Evolutionary conservation across 1,139 yeast genomes (phyloP).

Genomic region (Barnettozyma hawaiiensis): DNA sequence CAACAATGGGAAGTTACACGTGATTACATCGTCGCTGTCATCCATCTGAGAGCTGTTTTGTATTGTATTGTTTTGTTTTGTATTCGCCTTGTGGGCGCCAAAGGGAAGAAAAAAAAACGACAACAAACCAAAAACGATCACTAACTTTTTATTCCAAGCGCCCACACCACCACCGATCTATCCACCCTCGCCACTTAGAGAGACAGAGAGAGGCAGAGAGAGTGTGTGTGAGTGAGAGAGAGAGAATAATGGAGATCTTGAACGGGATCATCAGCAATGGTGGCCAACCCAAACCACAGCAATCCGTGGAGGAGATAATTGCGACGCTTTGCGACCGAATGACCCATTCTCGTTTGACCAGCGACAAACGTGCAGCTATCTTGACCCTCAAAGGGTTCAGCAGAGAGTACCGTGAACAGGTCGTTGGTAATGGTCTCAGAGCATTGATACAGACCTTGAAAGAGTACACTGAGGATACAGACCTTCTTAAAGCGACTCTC

Average conservation of each 20-base stretch:
- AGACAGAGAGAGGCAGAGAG: no score
- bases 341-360: slow-evolving; percentile 72
- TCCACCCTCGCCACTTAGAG: no score
- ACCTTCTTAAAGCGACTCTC: slow-evolving; percentile 72
- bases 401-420: slow-evolving; percentile 83
- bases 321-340: slow-evolving; percentile 84
- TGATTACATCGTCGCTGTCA: neutral
- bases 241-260: slow-evolving; percentile 44
- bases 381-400: slow-evolving; percentile 86
- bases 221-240: no score
- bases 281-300: slow-evolving; percentile 39
- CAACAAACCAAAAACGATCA: neutral
- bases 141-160: neutral
- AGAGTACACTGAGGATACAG: slow-evolving; percentile 62
- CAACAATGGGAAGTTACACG: slow-evolving; percentile 2
- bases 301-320: slow-evolving; percentile 78
- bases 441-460: slow-evolving; percentile 65
- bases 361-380: slow-evolving; percentile 89
- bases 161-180: neutral
- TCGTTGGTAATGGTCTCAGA: slow-evolving; percentile 81
- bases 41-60: neutral
- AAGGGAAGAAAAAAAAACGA: neutral
- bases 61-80: neutral
- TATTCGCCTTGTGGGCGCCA: neutral
- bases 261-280: slow-evolving; percentile 43